These are phyloP conservation scores for Camellia oleifera DNA, from an alignment of 179 eudicot species.

Conservation along the genomic window DNA sequence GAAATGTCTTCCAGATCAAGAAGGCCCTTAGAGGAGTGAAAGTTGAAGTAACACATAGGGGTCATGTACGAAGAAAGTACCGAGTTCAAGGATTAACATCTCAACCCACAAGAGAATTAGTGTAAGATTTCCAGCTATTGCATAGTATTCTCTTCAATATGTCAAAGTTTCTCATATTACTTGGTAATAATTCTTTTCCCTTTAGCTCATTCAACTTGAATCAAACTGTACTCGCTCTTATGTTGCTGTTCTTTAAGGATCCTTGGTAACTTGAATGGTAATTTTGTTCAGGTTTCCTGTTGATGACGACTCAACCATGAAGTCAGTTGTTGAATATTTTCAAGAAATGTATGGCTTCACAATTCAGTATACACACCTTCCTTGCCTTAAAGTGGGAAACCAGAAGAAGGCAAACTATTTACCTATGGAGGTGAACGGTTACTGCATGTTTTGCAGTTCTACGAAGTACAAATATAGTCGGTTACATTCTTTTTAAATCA, in stretches of 20 bases:
- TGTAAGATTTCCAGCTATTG: conserved; percentile 24
- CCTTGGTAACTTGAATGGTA: conserved; percentile 52
- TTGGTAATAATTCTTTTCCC: not conserved
- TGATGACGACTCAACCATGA: conserved; percentile 60
- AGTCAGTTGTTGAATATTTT: conserved; percentile 90
- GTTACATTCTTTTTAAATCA: not conserved
- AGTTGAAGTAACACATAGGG: conserved; percentile 65
- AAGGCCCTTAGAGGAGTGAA: conserved; percentile 64
- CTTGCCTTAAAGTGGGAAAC: conserved; percentile 97
- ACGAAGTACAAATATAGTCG: no score
- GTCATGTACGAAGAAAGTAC: conserved; percentile 51
- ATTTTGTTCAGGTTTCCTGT: conserved; percentile 48
- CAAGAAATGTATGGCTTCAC: conserved; percentile 91
- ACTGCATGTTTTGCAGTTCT: not conserved
- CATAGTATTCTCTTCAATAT: not conserved
- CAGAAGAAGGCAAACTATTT: conserved; percentile 94
- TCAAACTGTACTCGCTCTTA: not conserved
- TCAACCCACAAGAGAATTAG: conserved; percentile 62
- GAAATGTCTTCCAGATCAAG: conserved; percentile 33
- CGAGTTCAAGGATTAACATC: conserved; percentile 59
- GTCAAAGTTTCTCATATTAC: not conserved
- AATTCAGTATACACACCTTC: conserved; percentile 74
- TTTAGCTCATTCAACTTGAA: conserved; percentile 5
- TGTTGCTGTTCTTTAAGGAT: not conserved
- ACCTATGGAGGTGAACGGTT: conserved; percentile 75